Conservation (phyloP, 768 basidiomycete species). For the Tricholoma matsutake region DNA sequence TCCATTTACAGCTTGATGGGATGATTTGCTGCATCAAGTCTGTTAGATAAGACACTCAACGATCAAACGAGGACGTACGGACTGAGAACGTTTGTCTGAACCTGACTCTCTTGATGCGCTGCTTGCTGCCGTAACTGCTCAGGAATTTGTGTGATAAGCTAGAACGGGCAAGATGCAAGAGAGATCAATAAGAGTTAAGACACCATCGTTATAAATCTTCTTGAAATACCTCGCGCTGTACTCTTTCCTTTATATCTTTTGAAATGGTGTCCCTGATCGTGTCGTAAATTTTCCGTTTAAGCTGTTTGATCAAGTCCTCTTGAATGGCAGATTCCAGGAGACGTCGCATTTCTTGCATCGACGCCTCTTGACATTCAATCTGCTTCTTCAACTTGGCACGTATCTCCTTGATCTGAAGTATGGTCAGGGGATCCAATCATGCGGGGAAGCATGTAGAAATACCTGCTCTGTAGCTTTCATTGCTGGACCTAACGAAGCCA, state of each 20-base stretch:
- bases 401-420: constrained; percentile 38
- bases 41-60: constrained; percentile 1
- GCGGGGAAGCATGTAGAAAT: constrained; percentile 5
- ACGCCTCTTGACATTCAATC: constrained; percentile 35
- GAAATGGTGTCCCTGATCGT: constrained; percentile 34
- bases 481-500: constrained; percentile 42
- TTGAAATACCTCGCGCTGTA: constrained; percentile 38
- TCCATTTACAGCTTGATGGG: constrained; percentile 39
- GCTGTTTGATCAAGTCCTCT: constrained; percentile 36
- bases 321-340: constrained; percentile 39
- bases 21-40: constrained; percentile 38
- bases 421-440: not conserved
- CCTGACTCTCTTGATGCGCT: constrained; percentile 39
- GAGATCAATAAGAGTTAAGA: not conserved
- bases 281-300: constrained; percentile 34
- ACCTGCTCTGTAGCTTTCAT: constrained; percentile 46
- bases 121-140: constrained; percentile 38
- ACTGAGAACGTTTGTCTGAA: constrained; percentile 43
- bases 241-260: constrained; percentile 37
- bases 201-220: not conserved
- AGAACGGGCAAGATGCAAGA: not conserved
- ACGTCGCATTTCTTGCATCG: constrained; percentile 32
- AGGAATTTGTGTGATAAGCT: constrained; percentile 45
- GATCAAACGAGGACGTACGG: constrained; percentile 34
- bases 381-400: constrained; percentile 36